Evolutionary conservation across 1,284 basidiomycete species (phyloP).

Genomic region (Polyporus tsugae): DNA sequence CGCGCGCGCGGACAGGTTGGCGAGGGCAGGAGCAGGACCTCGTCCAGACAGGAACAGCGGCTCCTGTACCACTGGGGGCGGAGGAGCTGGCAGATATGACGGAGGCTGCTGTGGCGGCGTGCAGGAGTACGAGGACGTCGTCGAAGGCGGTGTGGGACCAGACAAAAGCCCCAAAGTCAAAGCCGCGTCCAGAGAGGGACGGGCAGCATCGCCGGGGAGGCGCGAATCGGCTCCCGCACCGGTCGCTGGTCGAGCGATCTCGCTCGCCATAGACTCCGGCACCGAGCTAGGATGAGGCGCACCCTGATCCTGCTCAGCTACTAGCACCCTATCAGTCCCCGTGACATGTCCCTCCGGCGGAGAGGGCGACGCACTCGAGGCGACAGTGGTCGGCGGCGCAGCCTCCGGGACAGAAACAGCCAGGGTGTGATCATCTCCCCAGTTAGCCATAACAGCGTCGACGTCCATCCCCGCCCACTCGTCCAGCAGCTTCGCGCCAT

Average conservation of each 20-base stretch:
- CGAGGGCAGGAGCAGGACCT: background rate
- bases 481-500: constrained; percentile 32
- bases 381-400: background rate
- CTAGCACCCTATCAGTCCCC: background rate
- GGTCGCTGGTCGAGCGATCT: background rate
- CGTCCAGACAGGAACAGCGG: background rate
- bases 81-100: background rate
- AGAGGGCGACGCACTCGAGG: background rate
- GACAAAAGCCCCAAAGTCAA: background rate
- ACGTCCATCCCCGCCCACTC: constrained; percentile 34
- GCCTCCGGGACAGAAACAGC: background rate
- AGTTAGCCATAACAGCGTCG: constrained; percentile 21
- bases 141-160: background rate
- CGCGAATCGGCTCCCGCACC: background rate
- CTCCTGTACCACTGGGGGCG: too few species aligned
- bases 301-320: background rate
- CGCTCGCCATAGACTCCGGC: background rate
- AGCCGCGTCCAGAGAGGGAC: background rate
- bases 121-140: background rate
- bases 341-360: background rate
- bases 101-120: background rate
- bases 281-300: background rate
- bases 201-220: background rate
- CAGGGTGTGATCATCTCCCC: constrained; percentile 4
- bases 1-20: constrained; percentile 13